These are phyloP conservation scores for Vitis labrusca DNA, from an alignment of 164 flowering plant genomes.

Conservation along the genomic window DNA sequence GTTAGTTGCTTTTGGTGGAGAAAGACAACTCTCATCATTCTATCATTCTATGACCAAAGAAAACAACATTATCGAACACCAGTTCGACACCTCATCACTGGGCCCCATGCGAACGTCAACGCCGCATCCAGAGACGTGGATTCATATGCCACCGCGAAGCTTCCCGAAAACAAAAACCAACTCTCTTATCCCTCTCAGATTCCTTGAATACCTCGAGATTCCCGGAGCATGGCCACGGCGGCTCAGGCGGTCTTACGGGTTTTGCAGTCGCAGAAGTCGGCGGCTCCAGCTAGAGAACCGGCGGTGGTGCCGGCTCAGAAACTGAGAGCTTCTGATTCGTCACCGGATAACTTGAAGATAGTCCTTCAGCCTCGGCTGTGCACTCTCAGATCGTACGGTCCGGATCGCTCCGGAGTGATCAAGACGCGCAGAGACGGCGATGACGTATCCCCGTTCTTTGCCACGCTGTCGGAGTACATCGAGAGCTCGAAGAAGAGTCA, in stretches of 20 bases:
- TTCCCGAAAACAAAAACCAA: background rate
- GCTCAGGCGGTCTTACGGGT: constrained; percentile 35
- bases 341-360: constrained; percentile 40
- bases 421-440: constrained; percentile 32
- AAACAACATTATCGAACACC: constrained; percentile 15
- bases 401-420: constrained; percentile 47
- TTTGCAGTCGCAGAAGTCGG: constrained; percentile 17
- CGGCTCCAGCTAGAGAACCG: constrained; percentile 12
- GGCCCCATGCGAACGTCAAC: constrained; percentile 7
- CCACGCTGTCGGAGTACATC: constrained; percentile 69
- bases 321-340: constrained; percentile 11
- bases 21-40: too few species aligned
- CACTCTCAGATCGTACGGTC: constrained; percentile 72
- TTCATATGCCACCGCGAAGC: constrained; percentile 13
- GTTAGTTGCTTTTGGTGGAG: too few species aligned
- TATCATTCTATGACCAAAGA: background rate
- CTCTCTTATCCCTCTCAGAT: background rate
- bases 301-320: constrained; percentile 11
- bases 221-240: constrained; percentile 24
- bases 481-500: constrained; percentile 84
- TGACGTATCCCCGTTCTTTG: constrained; percentile 62
- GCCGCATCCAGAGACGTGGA: constrained; percentile 24
- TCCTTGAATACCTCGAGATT: background rate
- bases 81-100: constrained; percentile 6
- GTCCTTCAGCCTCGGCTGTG: constrained; percentile 80